Conservation (phyloP, 2,329 filamentous ascomycete species). For the Pseudopyricularia cyperi region DNA sequence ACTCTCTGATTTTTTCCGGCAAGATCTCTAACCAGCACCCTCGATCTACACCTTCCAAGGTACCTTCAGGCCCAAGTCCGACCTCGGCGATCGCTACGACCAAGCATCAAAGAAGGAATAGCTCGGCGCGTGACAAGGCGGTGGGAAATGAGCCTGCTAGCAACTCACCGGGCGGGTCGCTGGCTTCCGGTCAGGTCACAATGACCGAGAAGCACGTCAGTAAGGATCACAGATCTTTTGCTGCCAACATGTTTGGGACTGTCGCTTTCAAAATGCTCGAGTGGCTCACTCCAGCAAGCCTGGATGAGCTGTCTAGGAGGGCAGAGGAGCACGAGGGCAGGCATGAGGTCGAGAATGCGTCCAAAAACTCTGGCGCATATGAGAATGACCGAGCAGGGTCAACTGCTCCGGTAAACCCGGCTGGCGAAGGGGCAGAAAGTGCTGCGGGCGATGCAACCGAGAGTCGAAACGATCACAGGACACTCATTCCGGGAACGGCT, state of each 20-base stretch:
- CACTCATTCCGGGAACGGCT: background rate
- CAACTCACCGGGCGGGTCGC: conserved; percentile 2
- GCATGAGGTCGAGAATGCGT: background rate
- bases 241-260: conserved; percentile 51
- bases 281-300: conserved; percentile 50
- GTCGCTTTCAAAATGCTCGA: conserved; percentile 58
- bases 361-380: background rate
- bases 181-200: conserved; percentile 15
- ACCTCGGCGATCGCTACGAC: background rate
- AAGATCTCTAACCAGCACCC: conserved; percentile 7
- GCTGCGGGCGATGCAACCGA: background rate
- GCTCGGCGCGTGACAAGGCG: background rate
- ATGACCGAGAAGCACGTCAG: conserved; percentile 32
- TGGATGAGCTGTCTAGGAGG: conserved; percentile 33
- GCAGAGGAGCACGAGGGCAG: conserved; percentile 7
- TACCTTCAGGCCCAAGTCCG: background rate
- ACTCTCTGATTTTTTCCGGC: conserved; percentile 31
- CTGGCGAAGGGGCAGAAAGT: background rate
- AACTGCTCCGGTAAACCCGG: background rate
- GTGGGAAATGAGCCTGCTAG: background rate
- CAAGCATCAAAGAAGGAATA: conserved; percentile 1
- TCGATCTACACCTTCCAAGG: background rate
- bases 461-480: background rate
- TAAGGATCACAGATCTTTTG: conserved; percentile 47
- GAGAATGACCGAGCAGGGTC: background rate